Conservation (phyloP, 129 eudicot genomes). For the Kitagawia praeruptora region DNA sequence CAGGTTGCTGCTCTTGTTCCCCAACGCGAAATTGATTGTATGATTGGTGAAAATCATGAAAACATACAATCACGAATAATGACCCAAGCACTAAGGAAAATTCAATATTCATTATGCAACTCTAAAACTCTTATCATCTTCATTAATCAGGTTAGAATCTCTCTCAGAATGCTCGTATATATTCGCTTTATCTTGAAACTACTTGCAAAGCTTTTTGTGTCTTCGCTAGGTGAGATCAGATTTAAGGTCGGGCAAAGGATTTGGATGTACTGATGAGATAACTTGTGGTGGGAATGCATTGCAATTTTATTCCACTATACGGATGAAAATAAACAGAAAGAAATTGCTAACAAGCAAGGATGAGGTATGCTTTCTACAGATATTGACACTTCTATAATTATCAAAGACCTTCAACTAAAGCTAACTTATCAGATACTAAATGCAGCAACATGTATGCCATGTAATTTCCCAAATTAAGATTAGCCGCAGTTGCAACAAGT, state of each 20-base stretch:
- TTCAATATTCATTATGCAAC: conserved; percentile 69
- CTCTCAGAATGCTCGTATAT: conserved; percentile 2
- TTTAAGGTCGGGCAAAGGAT: conserved; percentile 32
- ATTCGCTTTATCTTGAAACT: not conserved
- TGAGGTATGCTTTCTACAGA: conserved; percentile 34
- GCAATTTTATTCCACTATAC: conserved; percentile 84
- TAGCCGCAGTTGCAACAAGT: not conserved
- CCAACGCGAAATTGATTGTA: conserved; percentile 53
- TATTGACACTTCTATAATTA: not conserved
- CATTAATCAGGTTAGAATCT: conserved; percentile 73
- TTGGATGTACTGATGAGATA: conserved; percentile 42
- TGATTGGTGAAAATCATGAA: conserved; percentile 19
- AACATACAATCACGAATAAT: conserved; percentile 60
- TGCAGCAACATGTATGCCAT: not conserved
- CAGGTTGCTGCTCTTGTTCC: conserved; percentile 99
- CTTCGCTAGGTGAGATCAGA: conserved; percentile 59
- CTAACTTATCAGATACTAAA: not conserved
- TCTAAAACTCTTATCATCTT: conserved; percentile 73
- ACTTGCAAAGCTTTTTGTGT: conserved; percentile 6
- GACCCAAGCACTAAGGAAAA: conserved; percentile 83
- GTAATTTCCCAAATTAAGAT: not conserved
- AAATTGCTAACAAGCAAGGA: conserved; percentile 55
- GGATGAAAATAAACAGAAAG: conserved; percentile 66
- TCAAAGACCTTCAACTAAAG: not conserved
- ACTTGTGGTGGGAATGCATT: conserved; percentile 98